phyloP scores from a whole-genome alignment of 371 early-diverging fungal species.

The Mortierella sp. region DNA sequence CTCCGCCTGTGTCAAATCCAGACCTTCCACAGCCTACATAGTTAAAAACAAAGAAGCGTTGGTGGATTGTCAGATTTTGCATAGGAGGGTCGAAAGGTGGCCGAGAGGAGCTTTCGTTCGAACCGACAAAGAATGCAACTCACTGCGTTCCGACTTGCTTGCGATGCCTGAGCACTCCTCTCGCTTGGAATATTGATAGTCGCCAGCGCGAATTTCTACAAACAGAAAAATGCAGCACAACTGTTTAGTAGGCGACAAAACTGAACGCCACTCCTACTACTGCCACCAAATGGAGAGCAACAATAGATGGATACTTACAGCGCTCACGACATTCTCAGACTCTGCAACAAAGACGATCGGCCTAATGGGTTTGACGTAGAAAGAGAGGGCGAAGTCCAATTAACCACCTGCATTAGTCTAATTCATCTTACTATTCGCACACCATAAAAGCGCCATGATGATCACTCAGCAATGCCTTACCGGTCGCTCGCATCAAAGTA shows the following conservation, averaged over 20 bases:
- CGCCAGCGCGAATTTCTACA: slow-evolving; percentile 2
- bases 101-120: neutral
- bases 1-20: slow-evolving; percentile 41
- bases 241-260: too few species aligned
- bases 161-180: neutral
- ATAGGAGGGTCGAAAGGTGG: neutral
- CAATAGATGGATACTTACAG: slow-evolving; percentile 15
- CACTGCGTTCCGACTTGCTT: neutral
- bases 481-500: slow-evolving; percentile 33
- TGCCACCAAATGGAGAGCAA: too few species aligned
- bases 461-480: slow-evolving; percentile 4
- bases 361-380: slow-evolving; percentile 1
- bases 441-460: too few species aligned
- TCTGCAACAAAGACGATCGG: slow-evolving; percentile 26
- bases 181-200: slow-evolving; percentile 3
- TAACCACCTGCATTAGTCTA: too few species aligned
- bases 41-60: neutral
- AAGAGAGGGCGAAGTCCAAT: too few species aligned
- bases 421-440: too few species aligned
- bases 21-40: neutral
- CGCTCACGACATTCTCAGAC: slow-evolving; percentile 39
- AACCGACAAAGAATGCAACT: neutral
- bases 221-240: too few species aligned
- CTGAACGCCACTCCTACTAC: neutral
- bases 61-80: neutral